Percentiles rank a stretch among this genome's conserved stretches.
Conservation (phyloP, 768 basidiomycete genomes). For the Phaeotremella skinneri region DNA sequence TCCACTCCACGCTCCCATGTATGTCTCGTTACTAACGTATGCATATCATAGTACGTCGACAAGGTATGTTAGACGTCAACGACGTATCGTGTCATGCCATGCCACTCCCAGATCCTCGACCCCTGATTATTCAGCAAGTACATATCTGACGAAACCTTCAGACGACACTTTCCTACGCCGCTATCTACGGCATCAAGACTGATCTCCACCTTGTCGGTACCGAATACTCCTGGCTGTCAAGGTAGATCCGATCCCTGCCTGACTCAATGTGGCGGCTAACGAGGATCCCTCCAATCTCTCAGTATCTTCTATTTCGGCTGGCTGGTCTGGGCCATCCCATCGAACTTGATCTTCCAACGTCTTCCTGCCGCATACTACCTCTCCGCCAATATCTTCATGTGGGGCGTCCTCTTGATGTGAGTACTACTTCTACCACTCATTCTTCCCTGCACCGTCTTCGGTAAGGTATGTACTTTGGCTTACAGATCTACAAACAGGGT, state of each 20-base stretch:
- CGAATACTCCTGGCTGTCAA: slow-evolving; percentile 51
- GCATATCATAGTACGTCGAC: background rate
- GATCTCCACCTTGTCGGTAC: slow-evolving; percentile 51
- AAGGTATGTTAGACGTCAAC: background rate
- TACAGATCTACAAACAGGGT: slow-evolving; percentile 12
- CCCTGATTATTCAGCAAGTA: background rate
- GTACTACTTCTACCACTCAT: too few species aligned
- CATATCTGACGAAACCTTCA: background rate
- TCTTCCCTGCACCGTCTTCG: too few species aligned
- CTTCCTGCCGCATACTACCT: slow-evolving; percentile 54
- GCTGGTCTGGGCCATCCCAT: slow-evolving; percentile 55
- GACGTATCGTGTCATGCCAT: too few species aligned
- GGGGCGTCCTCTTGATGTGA: slow-evolving; percentile 54
- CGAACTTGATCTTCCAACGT: slow-evolving; percentile 55
- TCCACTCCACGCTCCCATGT: background rate
- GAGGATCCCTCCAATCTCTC: slow-evolving; percentile 27
- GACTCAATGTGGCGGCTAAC: background rate
- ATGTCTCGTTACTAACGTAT: background rate
- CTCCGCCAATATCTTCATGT: slow-evolving; percentile 49
- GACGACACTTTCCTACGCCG: slow-evolving; percentile 29
- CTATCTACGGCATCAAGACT: slow-evolving; percentile 49
- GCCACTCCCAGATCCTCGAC: background rate
- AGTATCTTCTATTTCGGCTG: slow-evolving; percentile 55
- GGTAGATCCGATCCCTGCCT: slow-evolving; percentile 8
- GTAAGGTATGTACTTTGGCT: background rate